Conservation (phyloP, 192 early-diverging fungal genomes). For the Backusella circina region DNA sequence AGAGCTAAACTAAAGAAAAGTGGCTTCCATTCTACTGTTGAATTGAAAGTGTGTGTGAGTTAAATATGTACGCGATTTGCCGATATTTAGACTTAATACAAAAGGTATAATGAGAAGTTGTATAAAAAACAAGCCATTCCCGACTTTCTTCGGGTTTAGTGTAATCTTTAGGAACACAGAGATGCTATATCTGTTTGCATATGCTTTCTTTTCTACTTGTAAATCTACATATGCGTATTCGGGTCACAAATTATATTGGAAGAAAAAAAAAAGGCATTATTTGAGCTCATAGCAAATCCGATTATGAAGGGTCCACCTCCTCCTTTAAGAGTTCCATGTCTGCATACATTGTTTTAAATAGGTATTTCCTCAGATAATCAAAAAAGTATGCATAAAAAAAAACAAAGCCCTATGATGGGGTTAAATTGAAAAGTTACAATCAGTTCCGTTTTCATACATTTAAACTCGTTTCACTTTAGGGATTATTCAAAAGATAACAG, state of each 20-base stretch:
- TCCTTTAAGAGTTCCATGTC: not conserved
- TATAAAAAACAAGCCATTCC: not conserved
- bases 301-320: too few relatives aligned
- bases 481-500: too few relatives aligned
- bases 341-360: too few relatives aligned
- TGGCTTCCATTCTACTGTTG: too few relatives aligned
- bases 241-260: not conserved
- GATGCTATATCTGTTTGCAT: not conserved
- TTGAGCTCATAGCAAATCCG: not conserved
- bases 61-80: not conserved
- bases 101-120: not conserved
- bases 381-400: not conserved
- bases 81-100: not conserved
- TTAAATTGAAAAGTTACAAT: not conserved
- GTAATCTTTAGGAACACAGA: conserved; percentile 1
- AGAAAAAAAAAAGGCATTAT: too few relatives aligned
- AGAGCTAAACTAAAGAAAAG: too few relatives aligned
- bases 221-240: not conserved
- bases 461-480: not conserved
- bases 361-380: not conserved
- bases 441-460: not conserved
- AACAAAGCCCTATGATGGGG: not conserved
- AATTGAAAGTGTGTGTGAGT: too few relatives aligned
- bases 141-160: not conserved
- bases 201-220: not conserved